phyloP scores from a whole-genome alignment of 2,329 filamentous ascomycete species.

The Colletotrichum magnum region DNA sequence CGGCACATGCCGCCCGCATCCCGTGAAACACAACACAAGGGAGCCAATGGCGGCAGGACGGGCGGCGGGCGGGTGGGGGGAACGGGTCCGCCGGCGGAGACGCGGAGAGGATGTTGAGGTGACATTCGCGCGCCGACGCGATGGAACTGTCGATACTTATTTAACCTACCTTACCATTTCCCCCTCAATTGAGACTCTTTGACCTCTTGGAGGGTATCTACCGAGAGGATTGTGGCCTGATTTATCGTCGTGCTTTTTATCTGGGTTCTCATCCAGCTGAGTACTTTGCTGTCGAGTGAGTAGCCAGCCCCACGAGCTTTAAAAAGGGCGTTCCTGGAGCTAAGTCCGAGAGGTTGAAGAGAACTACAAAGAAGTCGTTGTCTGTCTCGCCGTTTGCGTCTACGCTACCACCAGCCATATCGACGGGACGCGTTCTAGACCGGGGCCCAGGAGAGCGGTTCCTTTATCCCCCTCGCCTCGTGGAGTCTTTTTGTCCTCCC shows the following conservation, averaged over 20 bases:
- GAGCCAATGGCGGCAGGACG: not conserved
- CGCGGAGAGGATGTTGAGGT: not conserved
- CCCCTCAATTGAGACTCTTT: constrained; percentile 4
- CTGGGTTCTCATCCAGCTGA: constrained; percentile 8
- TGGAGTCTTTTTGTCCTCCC: not conserved
- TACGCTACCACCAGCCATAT: not conserved
- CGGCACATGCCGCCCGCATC: constrained; percentile 24
- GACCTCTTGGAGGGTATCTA: constrained; percentile 2
- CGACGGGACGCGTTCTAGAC: not conserved
- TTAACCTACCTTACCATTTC: no score
- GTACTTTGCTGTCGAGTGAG: not conserved
- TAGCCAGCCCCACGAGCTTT: not conserved
- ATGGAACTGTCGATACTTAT: not conserved
- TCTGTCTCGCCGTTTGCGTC: not conserved
- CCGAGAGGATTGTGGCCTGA: constrained; percentile 2
- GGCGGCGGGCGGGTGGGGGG: constrained; percentile 5
- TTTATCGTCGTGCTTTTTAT: not conserved
- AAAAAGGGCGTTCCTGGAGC: not conserved
- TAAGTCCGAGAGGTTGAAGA: not conserved
- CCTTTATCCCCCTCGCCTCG: not conserved
- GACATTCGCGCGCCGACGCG: not conserved
- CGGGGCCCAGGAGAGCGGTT: not conserved
- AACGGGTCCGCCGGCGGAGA: not conserved
- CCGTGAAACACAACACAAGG: constrained; percentile 26
- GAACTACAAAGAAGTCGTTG: not conserved